Evolutionary conservation across 2,329 filamentous ascomycete genomes (phyloP).

Genomic region (Cordyceps fumosorosea): DNA sequence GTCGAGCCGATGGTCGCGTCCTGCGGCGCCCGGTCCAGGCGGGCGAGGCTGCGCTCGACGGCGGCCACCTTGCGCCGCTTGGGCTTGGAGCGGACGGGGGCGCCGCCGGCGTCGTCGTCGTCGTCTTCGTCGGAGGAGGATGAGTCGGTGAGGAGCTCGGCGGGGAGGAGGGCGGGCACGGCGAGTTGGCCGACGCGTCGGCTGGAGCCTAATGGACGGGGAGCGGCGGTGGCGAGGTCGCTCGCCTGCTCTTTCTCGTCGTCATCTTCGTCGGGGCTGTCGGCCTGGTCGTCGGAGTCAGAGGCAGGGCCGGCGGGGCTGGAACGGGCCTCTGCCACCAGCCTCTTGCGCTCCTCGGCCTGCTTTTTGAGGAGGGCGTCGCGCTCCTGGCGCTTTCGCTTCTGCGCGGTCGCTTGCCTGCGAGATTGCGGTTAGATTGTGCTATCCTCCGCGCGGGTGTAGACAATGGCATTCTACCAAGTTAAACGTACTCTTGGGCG

Average conservation of each 20-base stretch:
- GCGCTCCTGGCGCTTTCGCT: constrained; percentile 49
- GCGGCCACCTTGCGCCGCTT: constrained; percentile 40
- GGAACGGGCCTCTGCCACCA: constrained; percentile 21
- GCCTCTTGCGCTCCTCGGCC: constrained; percentile 42
- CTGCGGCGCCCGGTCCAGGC: constrained; percentile 32
- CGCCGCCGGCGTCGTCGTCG: constrained; percentile 22
- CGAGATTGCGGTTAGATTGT: not conserved
- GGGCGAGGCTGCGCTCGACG: constrained; percentile 31
- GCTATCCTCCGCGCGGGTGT: too few relatives aligned
- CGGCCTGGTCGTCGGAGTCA: constrained; percentile 2
- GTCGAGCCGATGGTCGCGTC: constrained; percentile 48
- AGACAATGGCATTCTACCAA: too few relatives aligned
- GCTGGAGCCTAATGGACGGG: not conserved
- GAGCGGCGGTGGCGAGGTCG: constrained; percentile 12
- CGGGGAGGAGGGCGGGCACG: constrained; percentile 43
- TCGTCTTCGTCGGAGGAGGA: constrained; percentile 41
- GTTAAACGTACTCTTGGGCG: constrained; percentile 42
- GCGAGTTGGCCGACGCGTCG: constrained; percentile 1
- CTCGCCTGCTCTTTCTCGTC: too few relatives aligned
- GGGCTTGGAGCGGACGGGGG: constrained; percentile 20
- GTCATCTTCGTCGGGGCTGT: constrained; percentile 16
- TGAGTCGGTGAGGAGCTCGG: constrained; percentile 48
- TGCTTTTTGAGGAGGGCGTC: constrained; percentile 50
- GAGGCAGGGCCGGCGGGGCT: constrained; percentile 14
- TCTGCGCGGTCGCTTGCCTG: constrained; percentile 45